Evolutionary conservation across 768 basidiomycete genomes (phyloP), one percentile per base, ranked within the genome.

Genomic region (Boletus subcaerulescens): DNA sequence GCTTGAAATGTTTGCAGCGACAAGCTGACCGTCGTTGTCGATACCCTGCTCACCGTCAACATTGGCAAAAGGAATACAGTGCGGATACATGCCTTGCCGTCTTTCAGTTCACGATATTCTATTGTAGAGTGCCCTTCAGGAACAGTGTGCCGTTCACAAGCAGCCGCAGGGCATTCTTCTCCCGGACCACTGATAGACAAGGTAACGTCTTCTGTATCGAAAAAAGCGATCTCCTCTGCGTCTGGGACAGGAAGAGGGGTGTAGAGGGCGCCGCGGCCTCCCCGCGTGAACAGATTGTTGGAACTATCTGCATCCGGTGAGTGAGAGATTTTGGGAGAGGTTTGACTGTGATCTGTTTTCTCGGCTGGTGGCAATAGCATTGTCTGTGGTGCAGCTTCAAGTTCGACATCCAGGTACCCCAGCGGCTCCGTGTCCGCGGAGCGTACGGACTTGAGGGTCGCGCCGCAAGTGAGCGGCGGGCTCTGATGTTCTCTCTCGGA

Each of bases 201-300:
- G 13, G 14, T 14, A 17, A 13, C 15, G 9, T 55, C 36, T 39
- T 35, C 26, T 12, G 45, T 29, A 35, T 48, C 51, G 55, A 66
- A 66, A 53, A 60, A 66, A 20, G 47, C 20, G 20, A 58, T 20
- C 31, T 68, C 66, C 18, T 18, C 47, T 29, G 32, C 46, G 24
- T 59, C 61, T 14, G 57, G 61, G 20, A 50, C 45, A 35, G 58
- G 61, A 51, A 66, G 59, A 3, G 59, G 44, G 32, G 52, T 57
- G 5, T 54, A 20, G 38, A 58, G 48, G 11, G 41, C 48, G n/a
- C 40, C 31, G 3, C 48, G 36, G 17, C 49, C 55, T 26, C 51
- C 41, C 18, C 42, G 45, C 26, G 18, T 22, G 10, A 62, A 53
- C 24, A 41, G 26, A 33, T 31, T 4, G 26, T 33, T 45, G 36